These are phyloP conservation scores for Microbotryomycetes sp. DNA, from an alignment of 1,284 basidiomycete genomes.

Conservation along the genomic window DNA sequence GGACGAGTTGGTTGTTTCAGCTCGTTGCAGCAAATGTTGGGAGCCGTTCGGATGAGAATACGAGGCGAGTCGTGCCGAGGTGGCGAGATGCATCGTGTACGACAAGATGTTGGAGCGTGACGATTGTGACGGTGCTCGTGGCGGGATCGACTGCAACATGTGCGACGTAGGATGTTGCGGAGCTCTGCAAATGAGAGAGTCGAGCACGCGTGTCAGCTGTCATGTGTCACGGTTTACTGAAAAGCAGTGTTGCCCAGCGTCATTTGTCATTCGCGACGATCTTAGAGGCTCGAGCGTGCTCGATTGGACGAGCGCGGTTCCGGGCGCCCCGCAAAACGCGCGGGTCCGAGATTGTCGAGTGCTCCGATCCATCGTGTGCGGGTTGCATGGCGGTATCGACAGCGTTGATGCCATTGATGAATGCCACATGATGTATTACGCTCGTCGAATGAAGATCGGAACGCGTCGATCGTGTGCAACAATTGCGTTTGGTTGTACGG, in stretches of 20 bases:
- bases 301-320: too few species aligned
- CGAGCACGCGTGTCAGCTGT: background rate
- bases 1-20: constrained; percentile 10
- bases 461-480: too few species aligned
- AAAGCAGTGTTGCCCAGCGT: background rate
- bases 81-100: constrained; percentile 32
- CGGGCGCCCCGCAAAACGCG: too few species aligned
- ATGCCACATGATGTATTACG: too few species aligned
- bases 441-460: too few species aligned
- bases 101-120: constrained; percentile 34
- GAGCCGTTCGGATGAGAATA: constrained; percentile 20
- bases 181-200: constrained; percentile 7
- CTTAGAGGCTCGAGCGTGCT: too few species aligned
- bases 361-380: too few species aligned
- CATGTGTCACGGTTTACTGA: background rate
- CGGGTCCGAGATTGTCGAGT: too few species aligned
- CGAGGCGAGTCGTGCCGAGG: constrained; percentile 24
- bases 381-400: too few species aligned
- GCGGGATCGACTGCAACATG: constrained; percentile 32
- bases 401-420: too few species aligned
- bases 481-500: background rate
- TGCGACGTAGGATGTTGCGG: constrained; percentile 33
- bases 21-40: constrained; percentile 19
- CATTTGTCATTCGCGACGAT: too few species aligned
- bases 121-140: constrained; percentile 30